Conservation (phyloP, 169 alveolate species). For the Plasmodium falciparum region DNA sequence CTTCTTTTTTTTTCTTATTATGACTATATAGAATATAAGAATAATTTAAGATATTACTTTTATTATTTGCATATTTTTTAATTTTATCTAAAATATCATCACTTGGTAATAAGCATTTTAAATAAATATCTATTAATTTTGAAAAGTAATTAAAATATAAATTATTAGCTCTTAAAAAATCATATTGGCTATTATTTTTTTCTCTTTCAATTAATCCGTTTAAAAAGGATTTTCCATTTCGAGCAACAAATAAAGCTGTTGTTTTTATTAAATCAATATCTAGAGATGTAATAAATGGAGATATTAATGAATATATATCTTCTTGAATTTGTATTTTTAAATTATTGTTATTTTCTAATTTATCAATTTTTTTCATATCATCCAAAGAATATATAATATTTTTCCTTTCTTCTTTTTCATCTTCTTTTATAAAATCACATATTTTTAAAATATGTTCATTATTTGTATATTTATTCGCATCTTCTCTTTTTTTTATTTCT, state of each 20-base stretch:
- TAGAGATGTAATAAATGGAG: slow-evolving; percentile 86
- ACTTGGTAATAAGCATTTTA: slow-evolving; percentile 94
- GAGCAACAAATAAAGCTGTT: slow-evolving; percentile 97
- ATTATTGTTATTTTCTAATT: slow-evolving; percentile 13
- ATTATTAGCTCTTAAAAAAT: slow-evolving; percentile 96
- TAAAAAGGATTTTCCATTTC: slow-evolving; percentile 97
- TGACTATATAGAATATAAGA: slow-evolving; percentile 71
- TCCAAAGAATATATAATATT: slow-evolving; percentile 65
- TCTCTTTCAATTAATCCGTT: slow-evolving; percentile 91
- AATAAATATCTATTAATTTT: slow-evolving; percentile 94
- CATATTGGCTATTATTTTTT: slow-evolving; percentile 93
- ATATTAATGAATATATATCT: slow-evolving; percentile 84
- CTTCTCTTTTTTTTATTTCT: slow-evolving; percentile 81
- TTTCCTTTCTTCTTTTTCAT: slow-evolving; percentile 78
- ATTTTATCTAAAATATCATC: slow-evolving; percentile 89
- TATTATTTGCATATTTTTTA: slow-evolving; percentile 86
- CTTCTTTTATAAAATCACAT: slow-evolving; percentile 78
- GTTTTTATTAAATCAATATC: slow-evolving; percentile 93
- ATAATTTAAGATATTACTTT: slow-evolving; percentile 82
- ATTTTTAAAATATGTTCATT: slow-evolving; percentile 77
- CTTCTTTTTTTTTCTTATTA: slow-evolving; percentile 89
- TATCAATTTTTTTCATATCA: slow-evolving; percentile 28
- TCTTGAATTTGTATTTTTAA: slow-evolving; percentile 60
- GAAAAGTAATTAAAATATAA: slow-evolving; percentile 95
- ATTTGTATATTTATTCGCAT: slow-evolving; percentile 56